Evolutionary conservation across 2,329 filamentous ascomycete species (phyloP), one percentile per base, ranked within the genome.

Genomic region (Calonectria crousiana): DNA sequence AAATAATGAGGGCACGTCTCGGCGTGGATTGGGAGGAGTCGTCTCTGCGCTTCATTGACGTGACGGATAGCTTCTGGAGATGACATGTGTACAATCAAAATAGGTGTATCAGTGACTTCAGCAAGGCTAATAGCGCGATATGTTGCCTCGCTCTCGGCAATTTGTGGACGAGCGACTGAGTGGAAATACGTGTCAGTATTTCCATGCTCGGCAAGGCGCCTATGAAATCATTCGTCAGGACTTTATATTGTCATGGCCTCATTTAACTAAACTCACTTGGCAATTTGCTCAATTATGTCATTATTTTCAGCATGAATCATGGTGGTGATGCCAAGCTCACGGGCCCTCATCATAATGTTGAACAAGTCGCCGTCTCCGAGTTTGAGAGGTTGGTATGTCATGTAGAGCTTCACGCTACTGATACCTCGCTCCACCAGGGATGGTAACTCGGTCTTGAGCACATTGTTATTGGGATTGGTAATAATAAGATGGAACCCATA

Each of bases 1-100:
- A 91, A 85, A 74, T 91, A 90, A 74, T 91, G 89, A 1, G 89
- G 89, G 76, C 89, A 91, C 0, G 89, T 91, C 79, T 91, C 87
- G 77, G 92, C 74, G 80, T 83, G 79, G 87, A 89, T 28, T 88
- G 87, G 74, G 86, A 88, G 80, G 90, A 87, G 77, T 86, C 82
- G 78, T 16, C 26, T 23, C 32, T 72, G 70, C 16, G 70, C 70
- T 6, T 68, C 44, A 13, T 47, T 51, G 10, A 72, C 65, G 18
- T 49, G 36, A 9, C 26, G 28, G 16, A 53, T 47, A 1, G 70
- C 64, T 9, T 36, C 51, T 23, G 32, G 32, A 2, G 51, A n/a
- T 14, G 70, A 72, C 64, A 72, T 53, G 53, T 72, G 70, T 0
- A 72, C 70, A 30, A 72, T 60, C 0, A 72, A 44, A 11, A 72